phyloP scores from a whole-genome alignment of 768 basidiomycete genomes.

The Daedalea quercina region DNA sequence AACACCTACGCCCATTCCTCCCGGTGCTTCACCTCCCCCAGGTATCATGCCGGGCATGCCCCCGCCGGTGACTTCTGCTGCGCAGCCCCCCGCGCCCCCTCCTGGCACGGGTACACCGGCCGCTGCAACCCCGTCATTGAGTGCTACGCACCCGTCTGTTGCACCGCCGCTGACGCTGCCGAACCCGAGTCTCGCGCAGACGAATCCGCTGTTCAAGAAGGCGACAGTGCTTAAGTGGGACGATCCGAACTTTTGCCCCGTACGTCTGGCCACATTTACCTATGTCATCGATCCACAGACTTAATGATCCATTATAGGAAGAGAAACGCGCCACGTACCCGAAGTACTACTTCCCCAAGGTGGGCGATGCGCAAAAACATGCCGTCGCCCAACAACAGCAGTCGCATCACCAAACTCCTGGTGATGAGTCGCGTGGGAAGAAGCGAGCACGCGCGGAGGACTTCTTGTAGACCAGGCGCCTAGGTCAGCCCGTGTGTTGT shows the following conservation, averaged over 20 bases:
- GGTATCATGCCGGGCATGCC: slow-evolving; percentile 32
- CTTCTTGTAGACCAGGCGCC: slow-evolving; percentile 43
- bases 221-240: slow-evolving; percentile 63
- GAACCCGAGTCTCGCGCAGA: slow-evolving; percentile 51
- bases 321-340: slow-evolving; percentile 64
- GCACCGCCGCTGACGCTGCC: slow-evolving; percentile 38
- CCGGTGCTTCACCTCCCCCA: slow-evolving; percentile 9
- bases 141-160: slow-evolving; percentile 20
- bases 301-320: slow-evolving; percentile 49
- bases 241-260: slow-evolving; percentile 76
- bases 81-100: slow-evolving; percentile 30
- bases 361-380: slow-evolving; percentile 26
- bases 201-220: slow-evolving; percentile 72
- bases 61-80: slow-evolving; percentile 29
- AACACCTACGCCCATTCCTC: slow-evolving; percentile 17
- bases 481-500: background rate
- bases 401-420: slow-evolving; percentile 12
- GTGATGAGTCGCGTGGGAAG: slow-evolving; percentile 64
- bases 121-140: slow-evolving; percentile 19
- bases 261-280: too few relatives aligned
- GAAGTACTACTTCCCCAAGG: slow-evolving; percentile 53
- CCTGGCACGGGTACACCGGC: slow-evolving; percentile 30
- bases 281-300: too few relatives aligned
- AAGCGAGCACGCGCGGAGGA: slow-evolving; percentile 86
- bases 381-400: slow-evolving; percentile 22